A percentile compares a stretch with the other conserved stretches of the same genome.
Conservation (phyloP, 2,329 filamentous ascomycete genomes). For the Cytospora piceae region DNA sequence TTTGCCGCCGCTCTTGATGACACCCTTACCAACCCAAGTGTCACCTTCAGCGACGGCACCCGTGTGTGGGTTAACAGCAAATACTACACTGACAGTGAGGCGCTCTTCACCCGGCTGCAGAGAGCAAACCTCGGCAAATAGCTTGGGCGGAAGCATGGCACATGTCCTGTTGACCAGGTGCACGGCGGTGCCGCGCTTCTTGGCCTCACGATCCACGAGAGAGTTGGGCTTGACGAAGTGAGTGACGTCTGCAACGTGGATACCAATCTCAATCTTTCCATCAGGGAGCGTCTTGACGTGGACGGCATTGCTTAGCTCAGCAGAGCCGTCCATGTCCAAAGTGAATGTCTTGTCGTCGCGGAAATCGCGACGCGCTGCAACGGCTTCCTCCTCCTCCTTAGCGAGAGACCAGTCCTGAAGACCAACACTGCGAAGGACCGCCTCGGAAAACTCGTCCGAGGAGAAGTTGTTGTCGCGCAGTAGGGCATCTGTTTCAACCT, state of each 20-base stretch:
- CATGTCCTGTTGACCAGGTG: constrained; percentile 88
- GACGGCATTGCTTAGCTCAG: constrained; percentile 88
- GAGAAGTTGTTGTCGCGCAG: constrained; percentile 98
- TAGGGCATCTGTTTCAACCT: constrained; percentile 96
- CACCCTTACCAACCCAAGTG: constrained; percentile 89
- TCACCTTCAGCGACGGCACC: constrained; percentile 82
- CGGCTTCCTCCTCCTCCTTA: constrained; percentile 75
- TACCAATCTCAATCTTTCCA: constrained; percentile 88
- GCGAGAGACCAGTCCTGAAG: constrained; percentile 89
- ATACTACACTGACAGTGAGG: constrained; percentile 89
- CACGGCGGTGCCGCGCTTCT: constrained; percentile 95
- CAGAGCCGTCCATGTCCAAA: constrained; percentile 84
- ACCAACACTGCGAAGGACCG: constrained; percentile 89
- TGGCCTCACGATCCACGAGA: constrained; percentile 93
- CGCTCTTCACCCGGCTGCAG: constrained; percentile 85
- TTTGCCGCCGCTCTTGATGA: constrained; percentile 90
- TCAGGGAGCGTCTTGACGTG: constrained; percentile 85
- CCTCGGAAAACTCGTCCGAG: constrained; percentile 96
- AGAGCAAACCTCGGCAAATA: constrained; percentile 87
- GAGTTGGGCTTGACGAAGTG: constrained; percentile 98
- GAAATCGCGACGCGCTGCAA: constrained; percentile 85
- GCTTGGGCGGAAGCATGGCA: constrained; percentile 84
- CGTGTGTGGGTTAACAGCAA: constrained; percentile 82
- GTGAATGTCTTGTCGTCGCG: constrained; percentile 87
- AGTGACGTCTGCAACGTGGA: constrained; percentile 92